Conservation (phyloP, 1,139 yeast genomes). For the Suhomyces choctaworum region DNA sequence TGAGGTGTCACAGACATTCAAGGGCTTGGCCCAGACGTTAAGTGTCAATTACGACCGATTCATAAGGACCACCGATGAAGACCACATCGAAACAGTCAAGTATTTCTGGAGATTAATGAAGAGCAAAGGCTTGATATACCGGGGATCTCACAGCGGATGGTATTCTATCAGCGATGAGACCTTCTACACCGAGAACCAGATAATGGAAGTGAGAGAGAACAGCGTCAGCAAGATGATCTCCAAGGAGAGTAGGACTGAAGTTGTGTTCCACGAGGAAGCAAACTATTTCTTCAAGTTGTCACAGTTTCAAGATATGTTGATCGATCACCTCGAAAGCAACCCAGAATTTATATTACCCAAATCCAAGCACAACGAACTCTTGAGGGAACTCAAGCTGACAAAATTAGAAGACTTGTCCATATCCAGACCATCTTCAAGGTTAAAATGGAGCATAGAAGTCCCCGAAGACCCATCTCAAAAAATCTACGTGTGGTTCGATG, state of each 20-base stretch:
- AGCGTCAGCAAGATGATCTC: conserved; percentile 49
- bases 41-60: conserved; percentile 70
- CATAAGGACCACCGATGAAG: conserved; percentile 85
- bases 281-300: conserved; percentile 85
- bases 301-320: conserved; percentile 53
- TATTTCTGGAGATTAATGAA: conserved; percentile 66
- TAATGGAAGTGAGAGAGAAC: conserved; percentile 47
- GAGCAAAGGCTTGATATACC: conserved; percentile 67
- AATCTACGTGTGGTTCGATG: conserved; percentile 97
- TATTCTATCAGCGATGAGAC: conserved; percentile 94
- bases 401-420: conserved; percentile 70
- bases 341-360: conserved; percentile 67
- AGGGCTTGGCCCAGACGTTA: conserved; percentile 55
- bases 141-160: conserved; percentile 91
- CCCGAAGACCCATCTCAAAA: conserved; percentile 78
- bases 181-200: conserved; percentile 82
- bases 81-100: conserved; percentile 66
- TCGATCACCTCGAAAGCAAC: conserved; percentile 48
- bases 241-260: conserved; percentile 75
- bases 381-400: conserved; percentile 54
- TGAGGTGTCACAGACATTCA: conserved; percentile 62
- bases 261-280: conserved; percentile 71
- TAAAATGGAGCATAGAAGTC: conserved; percentile 89
- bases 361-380: conserved; percentile 53
- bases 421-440: conserved; percentile 76